Evolutionary conservation across 176 grass and related monocot species (phyloP), one percentile per base, ranked within the genome.

Genomic region (Hsuehochloa calcarea): DNA sequence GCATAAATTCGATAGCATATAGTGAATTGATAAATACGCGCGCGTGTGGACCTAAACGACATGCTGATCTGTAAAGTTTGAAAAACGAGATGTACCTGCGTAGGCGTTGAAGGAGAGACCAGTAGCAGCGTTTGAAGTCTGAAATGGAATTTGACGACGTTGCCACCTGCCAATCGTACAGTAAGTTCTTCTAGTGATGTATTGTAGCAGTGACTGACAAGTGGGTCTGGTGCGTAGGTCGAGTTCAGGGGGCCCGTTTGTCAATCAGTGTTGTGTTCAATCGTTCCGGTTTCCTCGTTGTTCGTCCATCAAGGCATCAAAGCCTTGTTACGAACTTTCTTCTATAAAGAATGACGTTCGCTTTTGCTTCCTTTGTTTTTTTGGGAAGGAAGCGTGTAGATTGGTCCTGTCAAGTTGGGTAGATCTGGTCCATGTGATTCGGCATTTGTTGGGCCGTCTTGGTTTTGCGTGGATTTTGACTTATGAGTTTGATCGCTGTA

Each of bases 61-160:
- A 17, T 17, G 72, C 84, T 73, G 84, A 86, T 77, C 79, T 90
- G 84, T 72, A 79, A 83, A 83, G 58, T n/a, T 40, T 75, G 82
- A 31, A 81, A 64, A 64, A 71, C 39, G 84, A 54, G 71, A 39
- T 69, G 83, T 63, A 40, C 74, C 52, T 8, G 65, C 31, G 74
- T 38, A 17, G 60, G 34, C 72, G 76, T 25, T 75, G 43, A 76
- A 67, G 78, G 75, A 77, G 17, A 12, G 63, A n/a, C 43, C 62
- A n/a, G 7, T 17, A 35, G 49, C 46, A 5, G 68, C 11, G 7
- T 40, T 25, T 58, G 70, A 61, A 12, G 38, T 22, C 65, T 34
- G 58, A 37, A 37, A 4, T 12, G 58, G 58, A 25, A 26, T 25
- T 61, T 13, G 64, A 29, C 11, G n/a, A 26, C 22, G 56, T 23